A percentile compares a stretch with the other conserved stretches of the same genome.
phyloP scores from a whole-genome alignment of 805 yeast genomes.

The Cyberlindnera xylosilytica region DNA sequence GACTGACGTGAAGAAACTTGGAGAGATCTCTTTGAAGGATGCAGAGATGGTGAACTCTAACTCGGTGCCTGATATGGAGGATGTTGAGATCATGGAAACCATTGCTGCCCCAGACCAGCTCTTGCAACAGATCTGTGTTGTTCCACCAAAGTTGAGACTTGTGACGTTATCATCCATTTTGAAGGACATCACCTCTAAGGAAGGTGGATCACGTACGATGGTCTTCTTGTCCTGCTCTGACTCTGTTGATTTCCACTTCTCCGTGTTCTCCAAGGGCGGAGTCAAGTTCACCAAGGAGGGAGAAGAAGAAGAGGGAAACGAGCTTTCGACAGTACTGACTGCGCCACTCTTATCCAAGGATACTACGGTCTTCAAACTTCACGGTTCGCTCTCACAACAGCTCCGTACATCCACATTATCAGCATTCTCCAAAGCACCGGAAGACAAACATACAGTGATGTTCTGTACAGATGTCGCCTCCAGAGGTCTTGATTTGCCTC shows the following conservation, averaged over 20 bases:
- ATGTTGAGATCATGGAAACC: constrained; percentile 26
- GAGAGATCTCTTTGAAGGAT: constrained; percentile 68
- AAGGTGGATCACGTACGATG: constrained; percentile 53
- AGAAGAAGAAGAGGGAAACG: constrained; percentile 31
- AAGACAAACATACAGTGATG: constrained; percentile 58
- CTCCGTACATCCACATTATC: constrained; percentile 68
- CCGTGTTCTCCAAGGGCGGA: constrained; percentile 65
- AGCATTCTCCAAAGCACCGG: constrained; percentile 36
- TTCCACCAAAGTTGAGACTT: constrained; percentile 87
- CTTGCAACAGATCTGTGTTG: constrained; percentile 72
- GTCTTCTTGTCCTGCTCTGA: constrained; percentile 93
- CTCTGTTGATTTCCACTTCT: constrained; percentile 91
- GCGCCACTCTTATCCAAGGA: constrained; percentile 47
- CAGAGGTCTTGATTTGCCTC: constrained; percentile 91
- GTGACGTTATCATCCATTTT: constrained; percentile 75
- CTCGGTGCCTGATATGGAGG: constrained; percentile 31
- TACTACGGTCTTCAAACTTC: constrained; percentile 64
- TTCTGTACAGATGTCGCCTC: constrained; percentile 98
- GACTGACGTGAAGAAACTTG: constrained; percentile 73
- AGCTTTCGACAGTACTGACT: constrained; percentile 40
- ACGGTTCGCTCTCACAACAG: constrained; percentile 88
- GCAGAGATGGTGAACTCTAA: constrained; percentile 59
- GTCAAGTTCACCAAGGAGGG: constrained; percentile 27
- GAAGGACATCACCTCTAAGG: constrained; percentile 41
- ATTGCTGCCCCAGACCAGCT: constrained; percentile 86